phyloP scores from a whole-genome alignment of 2,329 filamentous ascomycete species.

The Ophiognomonia clavigignenti-juglandacearum region DNA sequence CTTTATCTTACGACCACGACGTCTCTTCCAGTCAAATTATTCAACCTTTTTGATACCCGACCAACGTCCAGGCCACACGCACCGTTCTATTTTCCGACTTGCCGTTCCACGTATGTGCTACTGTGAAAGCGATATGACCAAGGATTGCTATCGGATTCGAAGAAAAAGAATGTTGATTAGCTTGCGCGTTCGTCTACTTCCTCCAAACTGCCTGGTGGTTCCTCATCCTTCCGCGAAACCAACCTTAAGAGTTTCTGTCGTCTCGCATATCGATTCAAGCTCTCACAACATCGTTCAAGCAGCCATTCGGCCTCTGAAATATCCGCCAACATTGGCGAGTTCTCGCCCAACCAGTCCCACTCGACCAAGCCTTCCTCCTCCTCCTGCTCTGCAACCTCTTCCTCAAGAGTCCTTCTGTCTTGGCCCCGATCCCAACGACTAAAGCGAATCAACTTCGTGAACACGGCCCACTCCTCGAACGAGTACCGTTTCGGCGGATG shows the following conservation, averaged over 20 bases:
- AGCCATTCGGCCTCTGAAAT: constrained; percentile 70
- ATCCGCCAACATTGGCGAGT: constrained; percentile 64
- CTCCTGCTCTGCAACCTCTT: not conserved
- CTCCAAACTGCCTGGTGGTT: not conserved
- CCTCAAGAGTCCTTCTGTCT: constrained; percentile 32
- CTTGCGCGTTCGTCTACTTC: not conserved
- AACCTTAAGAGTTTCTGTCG: not conserved
- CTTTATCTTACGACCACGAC: too few relatives aligned
- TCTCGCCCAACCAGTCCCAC: constrained; percentile 71
- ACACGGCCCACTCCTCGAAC: constrained; percentile 85
- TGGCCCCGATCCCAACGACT: constrained; percentile 50
- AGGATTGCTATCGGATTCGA: not conserved
- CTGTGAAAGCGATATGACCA: too few relatives aligned
- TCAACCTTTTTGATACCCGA: constrained; percentile 14
- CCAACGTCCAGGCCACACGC: constrained; percentile 12
- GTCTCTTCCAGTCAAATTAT: not conserved
- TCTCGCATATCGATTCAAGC: constrained; percentile 30
- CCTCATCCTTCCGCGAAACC: not conserved
- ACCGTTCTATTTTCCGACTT: constrained; percentile 2
- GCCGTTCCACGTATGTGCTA: not conserved
- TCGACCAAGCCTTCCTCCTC: constrained; percentile 21
- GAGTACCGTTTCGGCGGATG: constrained; percentile 59
- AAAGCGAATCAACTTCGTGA: constrained; percentile 65
- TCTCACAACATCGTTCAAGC: constrained; percentile 55
- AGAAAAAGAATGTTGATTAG: not conserved